These are phyloP conservation scores for Trichoderma citrinoviride DNA, from an alignment of 2,329 filamentous ascomycete species.

Conservation along the genomic window DNA sequence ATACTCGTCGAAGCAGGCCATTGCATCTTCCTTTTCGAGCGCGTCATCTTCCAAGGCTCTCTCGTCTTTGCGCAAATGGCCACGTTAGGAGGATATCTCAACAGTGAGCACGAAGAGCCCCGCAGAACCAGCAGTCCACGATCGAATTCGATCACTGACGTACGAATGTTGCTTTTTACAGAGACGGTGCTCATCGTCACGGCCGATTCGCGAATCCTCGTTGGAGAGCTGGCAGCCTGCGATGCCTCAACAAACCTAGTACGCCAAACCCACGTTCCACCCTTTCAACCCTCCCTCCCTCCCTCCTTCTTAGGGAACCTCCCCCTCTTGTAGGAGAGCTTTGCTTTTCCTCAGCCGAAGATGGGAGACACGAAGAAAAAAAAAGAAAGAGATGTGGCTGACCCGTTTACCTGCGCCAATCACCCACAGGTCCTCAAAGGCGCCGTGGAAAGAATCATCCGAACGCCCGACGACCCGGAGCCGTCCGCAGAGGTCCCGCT, in stretches of 20 bases:
- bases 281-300: no score
- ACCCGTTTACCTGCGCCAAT: no score
- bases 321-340: not conserved
- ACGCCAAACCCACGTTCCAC: slow-evolving; percentile 20
- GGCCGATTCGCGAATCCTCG: slow-evolving; percentile 81
- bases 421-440: slow-evolving; percentile 66
- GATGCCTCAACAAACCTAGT: slow-evolving; percentile 91
- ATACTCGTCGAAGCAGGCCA: not conserved
- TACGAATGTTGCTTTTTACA: slow-evolving; percentile 38
- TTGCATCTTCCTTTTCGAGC: not conserved
- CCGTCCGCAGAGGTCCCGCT: slow-evolving; percentile 76
- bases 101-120: slow-evolving; percentile 38
- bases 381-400: no score
- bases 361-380: no score
- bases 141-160: not conserved
- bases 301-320: no score
- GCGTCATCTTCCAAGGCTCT: not conserved
- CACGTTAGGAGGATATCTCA: slow-evolving; percentile 45
- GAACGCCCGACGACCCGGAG: slow-evolving; percentile 77
- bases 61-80: slow-evolving; percentile 37
- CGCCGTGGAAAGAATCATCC: slow-evolving; percentile 87
- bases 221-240: slow-evolving; percentile 78
- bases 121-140: not conserved
- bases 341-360: no score
- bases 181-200: slow-evolving; percentile 92